These are phyloP conservation scores for Exserohilum rostratum DNA, from an alignment of 2,329 filamentous ascomycete species.

Conservation along the genomic window DNA sequence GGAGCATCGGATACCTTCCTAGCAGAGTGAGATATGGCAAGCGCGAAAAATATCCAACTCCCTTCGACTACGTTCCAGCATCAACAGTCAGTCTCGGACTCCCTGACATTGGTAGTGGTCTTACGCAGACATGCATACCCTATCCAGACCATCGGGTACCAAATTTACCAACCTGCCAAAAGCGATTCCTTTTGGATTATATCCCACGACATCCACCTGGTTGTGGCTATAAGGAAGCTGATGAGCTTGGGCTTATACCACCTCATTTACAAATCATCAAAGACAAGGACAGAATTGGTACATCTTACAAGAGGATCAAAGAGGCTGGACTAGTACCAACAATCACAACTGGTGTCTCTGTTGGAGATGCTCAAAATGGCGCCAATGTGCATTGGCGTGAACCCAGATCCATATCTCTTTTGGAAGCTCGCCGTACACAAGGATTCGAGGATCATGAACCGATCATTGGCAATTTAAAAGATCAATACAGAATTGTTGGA, in stretches of 20 bases:
- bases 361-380: constrained; percentile 63
- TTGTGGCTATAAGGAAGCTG: constrained; percentile 31
- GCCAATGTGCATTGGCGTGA: constrained; percentile 69
- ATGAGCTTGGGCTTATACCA: constrained; percentile 49
- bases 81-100: constrained; percentile 64
- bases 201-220: constrained; percentile 64
- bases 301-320: constrained; percentile 59
- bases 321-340: constrained; percentile 65
- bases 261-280: constrained; percentile 24
- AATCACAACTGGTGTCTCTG: constrained; percentile 61
- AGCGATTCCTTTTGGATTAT: constrained; percentile 57
- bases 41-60: constrained; percentile 58
- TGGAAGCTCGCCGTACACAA: constrained; percentile 73
- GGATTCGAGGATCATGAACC: constrained; percentile 74
- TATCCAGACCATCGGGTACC: constrained; percentile 71
- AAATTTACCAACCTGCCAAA: constrained; percentile 14
- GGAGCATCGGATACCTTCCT: constrained; percentile 58
- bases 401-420: constrained; percentile 64
- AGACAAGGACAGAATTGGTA: constrained; percentile 23
- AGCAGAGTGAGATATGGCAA: constrained; percentile 60
- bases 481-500: constrained; percentile 72
- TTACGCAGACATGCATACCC: constrained; percentile 65
- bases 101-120: constrained; percentile 66
- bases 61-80: constrained; percentile 65
- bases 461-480: constrained; percentile 61